Conservation (phyloP, 768 basidiomycete species). For the Auricularia sp. region DNA sequence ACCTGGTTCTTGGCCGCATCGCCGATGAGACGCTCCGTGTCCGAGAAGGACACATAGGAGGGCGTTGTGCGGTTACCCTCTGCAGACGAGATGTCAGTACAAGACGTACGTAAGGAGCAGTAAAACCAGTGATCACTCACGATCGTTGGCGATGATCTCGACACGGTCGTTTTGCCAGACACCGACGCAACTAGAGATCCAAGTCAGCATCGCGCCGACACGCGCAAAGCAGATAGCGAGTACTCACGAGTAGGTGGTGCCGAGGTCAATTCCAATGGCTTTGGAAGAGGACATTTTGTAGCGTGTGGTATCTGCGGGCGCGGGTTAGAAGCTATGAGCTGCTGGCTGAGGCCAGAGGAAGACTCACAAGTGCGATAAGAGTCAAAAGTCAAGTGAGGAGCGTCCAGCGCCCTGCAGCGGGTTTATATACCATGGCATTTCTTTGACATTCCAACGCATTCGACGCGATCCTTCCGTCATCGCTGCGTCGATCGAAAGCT, state of each 20-base stretch:
- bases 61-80: constrained; percentile 99
- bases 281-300: constrained; percentile 49
- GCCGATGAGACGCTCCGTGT: constrained; percentile 94
- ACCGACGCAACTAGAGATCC: constrained; percentile 75
- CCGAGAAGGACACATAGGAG: constrained; percentile 97
- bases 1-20: constrained; percentile 99
- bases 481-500: background rate
- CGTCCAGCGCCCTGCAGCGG: constrained; percentile 2
- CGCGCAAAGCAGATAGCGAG: background rate
- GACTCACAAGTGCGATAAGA: constrained; percentile 1
- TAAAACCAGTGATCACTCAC: constrained; percentile 34
- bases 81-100: constrained; percentile 18
- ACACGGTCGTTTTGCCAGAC: constrained; percentile 99
- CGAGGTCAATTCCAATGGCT: constrained; percentile 85
- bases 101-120: constrained; percentile 1
- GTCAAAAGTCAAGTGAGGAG: background rate
- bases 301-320: background rate
- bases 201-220: background rate
- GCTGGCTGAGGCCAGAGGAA: background rate
- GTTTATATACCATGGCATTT: constrained; percentile 5
- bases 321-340: background rate
- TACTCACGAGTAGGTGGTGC: constrained; percentile 85
- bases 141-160: constrained; percentile 97
- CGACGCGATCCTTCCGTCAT: background rate
- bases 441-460: constrained; percentile 1